A percentile compares a stretch with the other conserved stretches of the same genome.
Evolutionary conservation across 495 filamentous ascomycete species (phyloP).

Genomic region (Talaromyces borbonicus): DNA sequence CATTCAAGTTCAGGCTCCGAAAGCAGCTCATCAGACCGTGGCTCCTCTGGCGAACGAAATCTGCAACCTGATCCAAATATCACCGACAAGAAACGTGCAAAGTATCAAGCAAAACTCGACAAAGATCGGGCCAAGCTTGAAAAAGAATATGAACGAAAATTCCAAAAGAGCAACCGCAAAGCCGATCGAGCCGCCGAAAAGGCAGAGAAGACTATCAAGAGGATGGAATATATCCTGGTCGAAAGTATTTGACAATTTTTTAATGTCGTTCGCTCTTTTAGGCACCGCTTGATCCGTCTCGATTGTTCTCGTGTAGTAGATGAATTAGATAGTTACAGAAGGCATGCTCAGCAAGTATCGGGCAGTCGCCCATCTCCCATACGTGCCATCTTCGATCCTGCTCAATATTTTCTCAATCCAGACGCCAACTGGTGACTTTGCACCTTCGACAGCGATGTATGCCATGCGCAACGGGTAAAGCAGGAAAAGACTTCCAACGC

Average conservation of each 20-base stretch:
- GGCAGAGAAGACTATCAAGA: neutral
- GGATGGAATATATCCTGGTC: constrained; percentile 6
- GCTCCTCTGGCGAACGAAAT: neutral
- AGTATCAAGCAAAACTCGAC: neutral
- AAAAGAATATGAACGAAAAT: neutral
- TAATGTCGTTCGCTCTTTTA: neutral
- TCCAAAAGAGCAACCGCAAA: neutral
- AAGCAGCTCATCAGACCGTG: neutral
- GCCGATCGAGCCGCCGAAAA: neutral
- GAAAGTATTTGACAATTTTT: neutral
- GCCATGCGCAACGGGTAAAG: constrained; percentile 2
- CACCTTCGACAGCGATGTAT: neutral
- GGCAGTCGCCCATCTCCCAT: constrained; percentile 2
- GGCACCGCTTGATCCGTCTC: too few species aligned
- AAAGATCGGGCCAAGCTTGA: neutral
- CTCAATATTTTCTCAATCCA: neutral
- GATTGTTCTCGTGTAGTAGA: neutral
- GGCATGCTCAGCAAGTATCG: neutral
- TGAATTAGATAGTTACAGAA: neutral
- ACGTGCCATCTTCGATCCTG: constrained; percentile 2
- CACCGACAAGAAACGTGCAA: neutral
- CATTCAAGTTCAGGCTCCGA: neutral
- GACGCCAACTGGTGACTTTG: neutral
- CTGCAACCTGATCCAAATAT: neutral
- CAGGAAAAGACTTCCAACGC: constrained; percentile 1